Evolutionary conservation across 306 rosid species (phyloP).

Genomic region (Sicyos edulis): DNA sequence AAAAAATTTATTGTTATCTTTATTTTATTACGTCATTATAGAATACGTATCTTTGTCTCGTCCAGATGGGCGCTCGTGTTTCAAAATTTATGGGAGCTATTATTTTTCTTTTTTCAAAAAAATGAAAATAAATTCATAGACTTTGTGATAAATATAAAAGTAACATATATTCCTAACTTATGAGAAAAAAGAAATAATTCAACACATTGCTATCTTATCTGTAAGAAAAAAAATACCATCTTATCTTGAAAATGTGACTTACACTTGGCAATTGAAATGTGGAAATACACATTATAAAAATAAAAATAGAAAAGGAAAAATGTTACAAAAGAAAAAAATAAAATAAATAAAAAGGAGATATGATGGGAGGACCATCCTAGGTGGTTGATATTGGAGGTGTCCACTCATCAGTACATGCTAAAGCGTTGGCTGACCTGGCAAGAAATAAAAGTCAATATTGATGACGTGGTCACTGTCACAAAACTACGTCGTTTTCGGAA

Average conservation of each 20-base stretch:
- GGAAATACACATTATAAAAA: not conserved
- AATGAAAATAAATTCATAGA: not conserved
- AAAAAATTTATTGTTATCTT: not conserved
- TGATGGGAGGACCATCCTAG: conserved; percentile 16
- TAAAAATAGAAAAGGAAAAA: not conserved
- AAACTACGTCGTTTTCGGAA: too few relatives aligned
- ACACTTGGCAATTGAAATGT: not conserved
- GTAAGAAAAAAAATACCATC: not conserved
- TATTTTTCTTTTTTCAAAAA: not conserved
- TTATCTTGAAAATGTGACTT: not conserved
- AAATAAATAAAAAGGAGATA: not conserved
- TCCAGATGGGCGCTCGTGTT: not conserved
- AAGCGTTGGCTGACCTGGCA: conserved; percentile 10
- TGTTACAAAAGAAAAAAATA: too few relatives aligned
- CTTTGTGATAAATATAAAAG: not conserved
- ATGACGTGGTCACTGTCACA: not conserved
- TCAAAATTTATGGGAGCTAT: not conserved
- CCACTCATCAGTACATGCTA: conserved; percentile 1
- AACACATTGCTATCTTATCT: conserved; percentile 6
- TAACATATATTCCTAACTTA: not conserved
- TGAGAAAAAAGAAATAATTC: conserved; percentile 5
- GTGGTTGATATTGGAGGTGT: conserved; percentile 9
- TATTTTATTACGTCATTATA: not conserved
- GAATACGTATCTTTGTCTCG: too few relatives aligned
- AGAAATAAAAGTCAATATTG: not conserved